A percentile compares a stretch with the other conserved stretches of the same genome.
Conservation (phyloP, 1,284 basidiomycete genomes). For the Inonotus hispidus region DNA sequence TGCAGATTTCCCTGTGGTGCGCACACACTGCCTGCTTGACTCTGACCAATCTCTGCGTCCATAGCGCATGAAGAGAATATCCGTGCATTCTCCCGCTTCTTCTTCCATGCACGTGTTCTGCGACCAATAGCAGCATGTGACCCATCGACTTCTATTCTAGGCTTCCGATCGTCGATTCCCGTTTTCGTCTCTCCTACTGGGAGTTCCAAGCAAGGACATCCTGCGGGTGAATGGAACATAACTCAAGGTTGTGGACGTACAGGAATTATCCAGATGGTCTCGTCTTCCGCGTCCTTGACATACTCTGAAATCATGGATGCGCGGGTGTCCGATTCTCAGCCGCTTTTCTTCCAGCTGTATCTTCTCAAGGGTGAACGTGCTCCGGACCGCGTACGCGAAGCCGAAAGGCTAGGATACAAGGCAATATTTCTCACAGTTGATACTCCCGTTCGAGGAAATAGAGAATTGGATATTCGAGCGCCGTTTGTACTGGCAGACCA, state of each 20-base stretch:
- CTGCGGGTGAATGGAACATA: conserved; percentile 81
- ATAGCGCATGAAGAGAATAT: conserved; percentile 62
- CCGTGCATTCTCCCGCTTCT: conserved; percentile 72
- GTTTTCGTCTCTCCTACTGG: conserved; percentile 85
- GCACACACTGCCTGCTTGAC: not conserved
- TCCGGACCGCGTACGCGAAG: conserved; percentile 65
- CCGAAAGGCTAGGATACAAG: conserved; percentile 70
- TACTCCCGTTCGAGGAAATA: conserved; percentile 79
- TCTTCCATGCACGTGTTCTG: conserved; percentile 80
- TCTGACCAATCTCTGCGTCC: conserved; percentile 5
- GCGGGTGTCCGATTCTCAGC: conserved; percentile 52
- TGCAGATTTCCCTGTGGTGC: conserved; percentile 18
- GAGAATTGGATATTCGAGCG: conserved; percentile 73
- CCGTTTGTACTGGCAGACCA: conserved; percentile 59
- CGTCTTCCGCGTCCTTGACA: conserved; percentile 81
- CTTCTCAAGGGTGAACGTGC: conserved; percentile 75
- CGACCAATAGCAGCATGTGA: conserved; percentile 64
- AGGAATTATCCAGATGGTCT: conserved; percentile 85
- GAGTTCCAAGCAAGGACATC: conserved; percentile 88
- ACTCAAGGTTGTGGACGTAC: conserved; percentile 67
- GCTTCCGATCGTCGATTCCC: conserved; percentile 68
- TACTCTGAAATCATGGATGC: conserved; percentile 63
- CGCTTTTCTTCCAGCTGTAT: conserved; percentile 84
- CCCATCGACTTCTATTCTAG: conserved; percentile 73
- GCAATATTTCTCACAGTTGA: conserved; percentile 92